Evolutionary conservation across 805 yeast species (phyloP).

Genomic region (Spencermartinsiella europaea): DNA sequence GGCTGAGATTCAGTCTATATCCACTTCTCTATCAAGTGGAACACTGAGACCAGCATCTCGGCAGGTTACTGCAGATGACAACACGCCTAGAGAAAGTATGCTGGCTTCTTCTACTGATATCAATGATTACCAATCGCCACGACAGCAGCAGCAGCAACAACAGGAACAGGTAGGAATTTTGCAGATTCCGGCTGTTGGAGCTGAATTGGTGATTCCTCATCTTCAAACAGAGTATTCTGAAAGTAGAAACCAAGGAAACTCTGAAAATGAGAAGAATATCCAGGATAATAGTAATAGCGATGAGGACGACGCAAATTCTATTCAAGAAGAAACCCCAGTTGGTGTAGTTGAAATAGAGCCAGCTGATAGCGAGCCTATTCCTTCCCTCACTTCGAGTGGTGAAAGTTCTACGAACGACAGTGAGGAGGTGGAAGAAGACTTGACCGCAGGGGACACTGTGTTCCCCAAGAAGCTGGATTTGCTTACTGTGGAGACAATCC

Average conservation of each 20-base stretch:
- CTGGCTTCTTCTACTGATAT: too few relatives aligned
- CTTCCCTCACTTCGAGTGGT: conserved; percentile 16
- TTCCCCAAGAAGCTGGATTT: conserved; percentile 32
- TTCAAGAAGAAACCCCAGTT: conserved; percentile 2
- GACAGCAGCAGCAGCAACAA: not conserved
- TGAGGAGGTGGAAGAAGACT: conserved; percentile 16
- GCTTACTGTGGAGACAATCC: conserved; percentile 29
- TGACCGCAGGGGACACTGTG: conserved; percentile 29
- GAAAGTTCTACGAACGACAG: conserved; percentile 10
- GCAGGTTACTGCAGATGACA: not conserved
- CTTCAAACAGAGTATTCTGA: not conserved
- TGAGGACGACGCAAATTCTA: not conserved
- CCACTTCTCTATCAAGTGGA: not conserved
- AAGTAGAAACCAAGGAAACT: not conserved
- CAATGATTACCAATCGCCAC: not conserved
- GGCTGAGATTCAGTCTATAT: conserved; percentile 9
- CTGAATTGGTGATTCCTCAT: not conserved
- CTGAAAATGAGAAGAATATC: not conserved
- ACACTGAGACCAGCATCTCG: not conserved
- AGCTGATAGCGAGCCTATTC: conserved; percentile 9
- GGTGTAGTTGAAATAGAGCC: conserved; percentile 2
- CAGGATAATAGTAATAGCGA: not conserved
- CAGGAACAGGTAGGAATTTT: not conserved
- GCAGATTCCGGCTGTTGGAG: not conserved
- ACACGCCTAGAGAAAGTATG: not conserved